Base-by-base conservation (phyloP, 2,329 filamentous ascomycete species). In the Ceratocystis alfenasii region DNA sequence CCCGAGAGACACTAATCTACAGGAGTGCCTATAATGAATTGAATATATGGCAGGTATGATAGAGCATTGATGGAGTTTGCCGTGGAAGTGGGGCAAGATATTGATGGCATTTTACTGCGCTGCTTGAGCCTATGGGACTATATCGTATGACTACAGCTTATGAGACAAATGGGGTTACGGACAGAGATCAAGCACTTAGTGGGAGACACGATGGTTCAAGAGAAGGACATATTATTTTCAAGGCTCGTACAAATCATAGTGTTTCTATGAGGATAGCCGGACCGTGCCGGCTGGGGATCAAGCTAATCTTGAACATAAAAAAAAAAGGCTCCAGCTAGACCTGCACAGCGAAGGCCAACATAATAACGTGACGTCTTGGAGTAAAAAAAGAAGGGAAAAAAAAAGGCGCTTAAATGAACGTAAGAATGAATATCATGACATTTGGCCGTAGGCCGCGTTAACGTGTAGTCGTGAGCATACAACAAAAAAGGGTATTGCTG, bases 401-500 rank as follows among this genome's bases (percentile, higher is more conserved):
- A 46, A 46, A 63, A 33, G 17, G 28, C 44, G 61, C 61, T 63
- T 30, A 12, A 63, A 63, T 63, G 53, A 59, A 59, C 28, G 53
- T 59, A 46, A 61, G 33, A 66, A 62, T 63, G 63, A 64, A 65
- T 67, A 67, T 67, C 63, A 65, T 65, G 62, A 63, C 46, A 57
- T 55, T 44, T 41, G 44, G 46, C 48, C 44, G 61, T 59, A 59
- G 25, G 46, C 66, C 63, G 66, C 66, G 66, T 63, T 50, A 68
- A 65, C 50, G n/a, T 60, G 60, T 65, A 36, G 61, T 63, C 50
- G 50, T 67, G 62, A 66, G 48, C 25, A 44, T 46, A 41, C 64
- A 65, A 46, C 30, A 15, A 36, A 45, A 44, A 63, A 20, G 50
- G 46, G 25, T 10, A 22, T 53, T 57, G 41, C 65, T 60, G 50